Evolutionary conservation across 2,329 filamentous ascomycete genomes (phyloP), one percentile per base, ranked within the genome.

Genomic region (Claviceps fusiformis): DNA sequence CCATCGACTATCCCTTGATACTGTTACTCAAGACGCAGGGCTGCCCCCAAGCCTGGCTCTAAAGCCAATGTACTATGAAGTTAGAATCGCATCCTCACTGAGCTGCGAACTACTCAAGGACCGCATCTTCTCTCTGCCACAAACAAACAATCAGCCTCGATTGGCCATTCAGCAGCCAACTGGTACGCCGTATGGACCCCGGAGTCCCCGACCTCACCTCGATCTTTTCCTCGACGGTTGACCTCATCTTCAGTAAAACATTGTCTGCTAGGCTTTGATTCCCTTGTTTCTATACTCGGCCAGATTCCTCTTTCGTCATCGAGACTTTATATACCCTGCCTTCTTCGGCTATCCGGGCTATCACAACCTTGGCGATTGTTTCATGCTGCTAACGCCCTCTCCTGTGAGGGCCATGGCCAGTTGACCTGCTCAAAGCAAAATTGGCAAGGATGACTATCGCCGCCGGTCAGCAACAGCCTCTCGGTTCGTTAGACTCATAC

Each of bases 371-470:
- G n/a, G 31, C 13, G 13, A 50, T 53, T 57, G 52, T 58, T 58
- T 57, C 52, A 53, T 56, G 55, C 55, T 55, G 54, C 52, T 53
- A 41, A 27, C 53, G 45, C 43, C 51, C 35, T 49, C 45, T 46
- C 31, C 54, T 24, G 33, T 51, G 58, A 61, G 62, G 64, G 63
- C 61, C 65, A 69, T 69, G 67, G 67, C 67, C 62, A 64, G 60
- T 64, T 68, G 62, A 68, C 55, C 58, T 61, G 59, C 59, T 56
- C 54, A 56, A 58, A 57, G 61, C 64, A 65, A 57, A 63, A 55
- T 58, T 62, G 60, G 65, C 55, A 67, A 68, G 61, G 62, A 73
- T 73, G 71, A 71, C 65, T 66, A 71, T 70, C 63, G 66, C 67
- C 61, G 65, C 69, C 57, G 63, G 62, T 59, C 64, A 67, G 55